These are phyloP conservation scores for Cornus kousa DNA, from an alignment of 148 eudicot genomes.

Conservation along the genomic window DNA sequence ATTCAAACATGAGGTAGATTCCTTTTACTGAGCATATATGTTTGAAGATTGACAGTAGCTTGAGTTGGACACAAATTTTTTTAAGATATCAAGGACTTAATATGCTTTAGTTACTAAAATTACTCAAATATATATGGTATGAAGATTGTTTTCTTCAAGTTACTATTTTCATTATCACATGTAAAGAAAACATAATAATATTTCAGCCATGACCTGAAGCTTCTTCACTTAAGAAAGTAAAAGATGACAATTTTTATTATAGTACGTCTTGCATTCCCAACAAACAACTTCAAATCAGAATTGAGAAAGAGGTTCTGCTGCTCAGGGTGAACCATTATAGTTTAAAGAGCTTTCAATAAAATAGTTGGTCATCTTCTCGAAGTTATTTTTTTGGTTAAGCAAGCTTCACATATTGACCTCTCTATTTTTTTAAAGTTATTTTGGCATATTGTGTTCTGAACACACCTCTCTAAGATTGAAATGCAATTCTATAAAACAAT, in stretches of 20 bases:
- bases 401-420: no score
- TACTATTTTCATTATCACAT: not conserved
- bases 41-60: not conserved
- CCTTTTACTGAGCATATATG: not conserved
- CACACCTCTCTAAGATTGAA: no score
- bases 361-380: not conserved
- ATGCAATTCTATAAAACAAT: no score
- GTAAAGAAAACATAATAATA: not conserved
- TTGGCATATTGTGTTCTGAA: no score
- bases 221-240: not conserved
- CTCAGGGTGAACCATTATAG: not conserved
- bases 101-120: no score
- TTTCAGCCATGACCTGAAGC: not conserved
- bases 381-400: no score
- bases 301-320: not conserved
- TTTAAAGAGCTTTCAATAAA: not conserved
- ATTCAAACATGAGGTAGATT: slow-evolving; percentile 38
- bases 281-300: no score
- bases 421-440: no score
- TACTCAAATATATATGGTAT: no score
- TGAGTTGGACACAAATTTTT: no score
- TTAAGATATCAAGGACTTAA: no score
- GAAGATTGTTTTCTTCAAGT: not conserved
- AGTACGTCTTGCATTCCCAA: not conserved
- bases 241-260: not conserved